phyloP scores from a whole-genome alignment of 805 yeast species.

The Starmerella geochares region DNA sequence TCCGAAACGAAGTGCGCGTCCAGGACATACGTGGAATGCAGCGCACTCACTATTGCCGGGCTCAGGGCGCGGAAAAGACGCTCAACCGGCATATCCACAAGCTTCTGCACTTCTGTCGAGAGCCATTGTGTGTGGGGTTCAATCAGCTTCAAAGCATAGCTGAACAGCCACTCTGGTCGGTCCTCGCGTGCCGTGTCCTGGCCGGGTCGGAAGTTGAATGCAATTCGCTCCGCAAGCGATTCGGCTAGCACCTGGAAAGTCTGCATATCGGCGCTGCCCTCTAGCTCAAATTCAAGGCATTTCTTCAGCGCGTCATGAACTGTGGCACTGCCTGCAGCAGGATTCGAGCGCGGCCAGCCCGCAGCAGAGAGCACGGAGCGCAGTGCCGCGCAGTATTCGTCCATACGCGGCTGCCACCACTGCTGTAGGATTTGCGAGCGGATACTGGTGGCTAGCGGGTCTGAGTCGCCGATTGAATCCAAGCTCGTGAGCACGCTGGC shows the following conservation, averaged over 20 bases:
- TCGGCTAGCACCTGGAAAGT: slow-evolving; percentile 40
- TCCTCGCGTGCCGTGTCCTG: slow-evolving; percentile 53
- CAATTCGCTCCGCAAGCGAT: slow-evolving; percentile 43
- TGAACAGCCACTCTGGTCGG: slow-evolving; percentile 63
- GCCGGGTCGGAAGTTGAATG: slow-evolving; percentile 46
- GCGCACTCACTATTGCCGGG: slow-evolving; percentile 26
- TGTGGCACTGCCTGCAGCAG: slow-evolving; percentile 4
- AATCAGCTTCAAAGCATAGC: slow-evolving; percentile 34
- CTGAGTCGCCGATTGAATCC: background rate
- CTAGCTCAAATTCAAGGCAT: slow-evolving; percentile 3
- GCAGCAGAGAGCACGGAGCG: slow-evolving; percentile 4
- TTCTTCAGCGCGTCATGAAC: background rate
- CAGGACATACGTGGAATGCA: slow-evolving; percentile 8
- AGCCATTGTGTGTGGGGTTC: slow-evolving; percentile 31
- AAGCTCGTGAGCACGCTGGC: slow-evolving; percentile 1
- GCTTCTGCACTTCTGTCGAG: slow-evolving; percentile 23
- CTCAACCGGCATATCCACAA: slow-evolving; percentile 29
- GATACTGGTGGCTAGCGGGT: background rate
- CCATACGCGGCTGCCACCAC: slow-evolving; percentile 15
- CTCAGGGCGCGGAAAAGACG: slow-evolving; percentile 42
- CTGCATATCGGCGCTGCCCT: slow-evolving; percentile 21
- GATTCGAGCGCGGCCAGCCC: slow-evolving; percentile 22
- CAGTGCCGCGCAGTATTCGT: slow-evolving; percentile 4
- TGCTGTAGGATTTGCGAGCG: background rate
- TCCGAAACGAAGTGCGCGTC: slow-evolving; percentile 16